These are phyloP conservation scores for Colletotrichum liaoningense DNA, from an alignment of 2,329 filamentous ascomycete species.

Conservation along the genomic window DNA sequence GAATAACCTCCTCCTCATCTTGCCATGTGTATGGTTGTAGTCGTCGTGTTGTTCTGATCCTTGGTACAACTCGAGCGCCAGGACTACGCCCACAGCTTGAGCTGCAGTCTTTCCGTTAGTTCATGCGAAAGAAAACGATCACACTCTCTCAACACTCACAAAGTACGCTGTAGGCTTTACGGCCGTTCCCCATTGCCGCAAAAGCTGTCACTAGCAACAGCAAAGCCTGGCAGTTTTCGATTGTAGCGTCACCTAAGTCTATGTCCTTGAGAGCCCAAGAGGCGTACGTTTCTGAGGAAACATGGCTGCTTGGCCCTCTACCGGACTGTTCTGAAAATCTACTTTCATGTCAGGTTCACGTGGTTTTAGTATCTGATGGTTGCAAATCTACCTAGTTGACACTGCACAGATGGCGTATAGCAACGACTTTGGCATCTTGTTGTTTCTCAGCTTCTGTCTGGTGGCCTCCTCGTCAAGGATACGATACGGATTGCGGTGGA, in stretches of 20 bases:
- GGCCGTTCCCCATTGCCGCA: slow-evolving; percentile 17
- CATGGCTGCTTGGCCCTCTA: slow-evolving; percentile 20
- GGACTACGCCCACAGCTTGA: slow-evolving; percentile 16
- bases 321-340: slow-evolving; percentile 21
- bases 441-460: slow-evolving; percentile 4
- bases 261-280: slow-evolving; percentile 23
- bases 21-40: neutral
- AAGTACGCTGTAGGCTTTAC: neutral
- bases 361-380: too few species aligned
- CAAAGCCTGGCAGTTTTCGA: slow-evolving; percentile 23
- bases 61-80: slow-evolving; percentile 18
- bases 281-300: slow-evolving; percentile 21
- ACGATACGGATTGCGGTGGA: slow-evolving; percentile 21
- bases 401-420: slow-evolving; percentile 26
- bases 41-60: neutral
- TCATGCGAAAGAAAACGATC: too few species aligned
- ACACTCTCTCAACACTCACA: neutral
- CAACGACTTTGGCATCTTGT: slow-evolving; percentile 16
- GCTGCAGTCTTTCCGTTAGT: neutral
- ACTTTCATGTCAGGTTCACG: neutral
- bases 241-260: neutral
- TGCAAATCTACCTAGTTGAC: slow-evolving; percentile 8
- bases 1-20: slow-evolving; percentile 5
- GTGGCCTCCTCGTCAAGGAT: slow-evolving; percentile 17
- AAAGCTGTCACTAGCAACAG: slow-evolving; percentile 14